Conservation (phyloP, 805 yeast genomes). For the Starmerella vaccinii region DNA sequence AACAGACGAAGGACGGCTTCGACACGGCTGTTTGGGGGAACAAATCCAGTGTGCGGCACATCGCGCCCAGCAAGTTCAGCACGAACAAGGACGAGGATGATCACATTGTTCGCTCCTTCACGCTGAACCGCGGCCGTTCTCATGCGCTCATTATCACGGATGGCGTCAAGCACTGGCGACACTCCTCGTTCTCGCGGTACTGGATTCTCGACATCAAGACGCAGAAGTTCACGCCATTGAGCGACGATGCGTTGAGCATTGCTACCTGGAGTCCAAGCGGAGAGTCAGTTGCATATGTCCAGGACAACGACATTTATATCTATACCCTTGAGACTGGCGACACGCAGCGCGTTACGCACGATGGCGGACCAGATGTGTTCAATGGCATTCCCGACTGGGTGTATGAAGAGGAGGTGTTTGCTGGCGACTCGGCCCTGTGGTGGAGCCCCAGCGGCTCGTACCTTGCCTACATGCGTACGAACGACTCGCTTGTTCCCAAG, state of each 20-base stretch:
- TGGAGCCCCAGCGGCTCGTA: constrained; percentile 73
- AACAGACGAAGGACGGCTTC: constrained; percentile 7
- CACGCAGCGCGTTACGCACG: constrained; percentile 47
- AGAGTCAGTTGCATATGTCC: constrained; percentile 51
- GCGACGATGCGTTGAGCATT: constrained; percentile 35
- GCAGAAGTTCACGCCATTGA: constrained; percentile 30
- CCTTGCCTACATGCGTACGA: constrained; percentile 53
- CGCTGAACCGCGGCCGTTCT: constrained; percentile 39
- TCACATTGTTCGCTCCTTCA: constrained; percentile 35
- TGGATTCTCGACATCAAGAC: constrained; percentile 49
- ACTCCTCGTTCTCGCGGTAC: constrained; percentile 51
- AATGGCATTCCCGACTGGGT: constrained; percentile 94
- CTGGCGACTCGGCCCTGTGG: constrained; percentile 64
- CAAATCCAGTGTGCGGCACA: constrained; percentile 8
- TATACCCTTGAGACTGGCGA: constrained; percentile 28
- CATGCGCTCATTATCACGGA: constrained; percentile 51
- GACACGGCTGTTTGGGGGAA: constrained; percentile 39
- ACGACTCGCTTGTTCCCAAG: constrained; percentile 64
- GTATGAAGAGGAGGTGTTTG: constrained; percentile 80
- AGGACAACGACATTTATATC: constrained; percentile 58
- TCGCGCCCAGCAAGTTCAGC: constrained; percentile 34
- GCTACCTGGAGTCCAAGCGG: constrained; percentile 74
- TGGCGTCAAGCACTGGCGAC: constrained; percentile 47
- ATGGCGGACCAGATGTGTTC: constrained; percentile 61
- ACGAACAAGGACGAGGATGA: constrained; percentile 27